Evolutionary conservation across 139 green algal species (phyloP).

Genomic region (Chlamydomonas urium): DNA sequence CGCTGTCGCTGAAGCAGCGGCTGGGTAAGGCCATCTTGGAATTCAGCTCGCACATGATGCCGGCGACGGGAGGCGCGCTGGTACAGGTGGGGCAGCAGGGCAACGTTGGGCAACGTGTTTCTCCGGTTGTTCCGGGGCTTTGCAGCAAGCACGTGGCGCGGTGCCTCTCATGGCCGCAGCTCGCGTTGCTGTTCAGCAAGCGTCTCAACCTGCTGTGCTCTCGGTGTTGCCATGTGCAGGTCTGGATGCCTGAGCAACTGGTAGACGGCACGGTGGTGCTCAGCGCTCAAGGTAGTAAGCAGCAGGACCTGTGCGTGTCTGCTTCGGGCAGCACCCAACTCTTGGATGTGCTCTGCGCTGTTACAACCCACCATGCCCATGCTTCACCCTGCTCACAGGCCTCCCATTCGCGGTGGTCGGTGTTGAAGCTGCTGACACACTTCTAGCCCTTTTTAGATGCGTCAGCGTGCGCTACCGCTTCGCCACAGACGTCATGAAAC

Average conservation of each 20-base stretch:
- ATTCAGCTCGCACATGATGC: no score
- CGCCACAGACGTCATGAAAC: constrained; percentile 57
- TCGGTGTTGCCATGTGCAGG: constrained; percentile 26
- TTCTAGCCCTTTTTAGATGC: constrained; percentile 82
- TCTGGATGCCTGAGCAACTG: constrained; percentile 57
- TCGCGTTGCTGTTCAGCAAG: no score
- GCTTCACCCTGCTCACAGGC: no score
- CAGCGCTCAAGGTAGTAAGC: constrained; percentile 43
- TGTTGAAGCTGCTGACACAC: constrained; percentile 65
- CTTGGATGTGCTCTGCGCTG: no score
- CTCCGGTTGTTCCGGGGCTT: no score
- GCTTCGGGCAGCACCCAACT: constrained; percentile 40
- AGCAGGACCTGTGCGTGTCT: not conserved
- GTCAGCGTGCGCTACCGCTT: constrained; percentile 84
- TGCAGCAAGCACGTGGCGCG: no score
- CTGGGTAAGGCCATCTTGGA: constrained; percentile 5
- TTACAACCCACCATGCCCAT: no score
- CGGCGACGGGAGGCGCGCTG: no score
- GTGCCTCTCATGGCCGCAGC: no score
- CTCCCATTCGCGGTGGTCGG: constrained; percentile 73
- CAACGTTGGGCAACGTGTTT: no score
- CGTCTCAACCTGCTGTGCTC: not conserved
- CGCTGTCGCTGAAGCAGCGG: not conserved
- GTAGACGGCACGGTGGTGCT: constrained; percentile 47
- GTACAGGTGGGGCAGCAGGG: no score